Evolutionary conservation across 805 yeast genomes (phyloP), one percentile per base, ranked within the genome.

Genomic region (Kazachstania africana): DNA sequence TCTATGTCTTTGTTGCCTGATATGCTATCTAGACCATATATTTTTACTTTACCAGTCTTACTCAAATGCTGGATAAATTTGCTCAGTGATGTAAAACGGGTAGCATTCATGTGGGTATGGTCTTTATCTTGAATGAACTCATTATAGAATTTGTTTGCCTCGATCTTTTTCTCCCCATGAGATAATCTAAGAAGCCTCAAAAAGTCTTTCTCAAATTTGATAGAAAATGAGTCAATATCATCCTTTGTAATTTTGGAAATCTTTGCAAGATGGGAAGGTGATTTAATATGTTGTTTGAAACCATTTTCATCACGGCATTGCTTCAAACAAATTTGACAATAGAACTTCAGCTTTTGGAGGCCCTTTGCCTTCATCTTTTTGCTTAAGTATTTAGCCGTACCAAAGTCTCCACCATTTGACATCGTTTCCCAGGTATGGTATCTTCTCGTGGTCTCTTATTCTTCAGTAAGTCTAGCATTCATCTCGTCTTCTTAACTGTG

Each of bases 241-340:
- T 55, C 56, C 5, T 62, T 58, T 0, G 68, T 66, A 5, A 72
- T 53, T 4, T 65, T 61, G 13, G 65, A 55, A 27, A 80, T 68
- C 32, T 70, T 71, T 13, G 71, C 68, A 28, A 69, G 55, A 50
- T 91, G 99, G 2, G 80, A 64, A 27, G 81, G 83, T n/a, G 94
- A 75, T 39, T 67, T 65, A n/a, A 78, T 66, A 53, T 91, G 99
- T 46, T 88, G 79, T 46, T 80, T 78, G 62, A 81, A 91, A 16
- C 98, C 99, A 57, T 91, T 88, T 39, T 81, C 94, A 53, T 93
- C 99, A 34, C 96, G 62, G 53, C 97, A 87, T 58, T 91, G 99
- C 48, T 88, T 84, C 50, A 68, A 72, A 48, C 99, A 91, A 3
- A 83, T 67, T 53, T 79, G 97, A 55, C 99, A 91, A 56, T 85